Percentiles rank a stretch among this genome's conserved stretches.
Evolutionary conservation across 352 stramenopile genomes (phyloP).

Genomic region (Globisporangium iwayamae): DNA sequence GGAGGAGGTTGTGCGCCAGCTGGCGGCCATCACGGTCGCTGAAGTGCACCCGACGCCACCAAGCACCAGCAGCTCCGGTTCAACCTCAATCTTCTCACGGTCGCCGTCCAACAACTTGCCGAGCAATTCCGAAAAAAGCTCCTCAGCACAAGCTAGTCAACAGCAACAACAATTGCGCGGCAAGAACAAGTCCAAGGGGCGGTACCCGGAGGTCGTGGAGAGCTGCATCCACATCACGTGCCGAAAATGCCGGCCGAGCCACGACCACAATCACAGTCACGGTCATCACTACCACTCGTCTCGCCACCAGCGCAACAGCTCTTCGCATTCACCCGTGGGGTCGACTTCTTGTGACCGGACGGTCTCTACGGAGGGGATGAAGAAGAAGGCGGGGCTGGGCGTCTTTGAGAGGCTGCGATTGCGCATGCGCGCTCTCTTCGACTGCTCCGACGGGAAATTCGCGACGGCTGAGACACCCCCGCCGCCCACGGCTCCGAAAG

Average conservation of each 20-base stretch:
- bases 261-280: slow-evolving; percentile 14
- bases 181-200: slow-evolving; percentile 23
- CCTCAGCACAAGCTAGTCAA: not conserved
- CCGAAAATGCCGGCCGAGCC: slow-evolving; percentile 33
- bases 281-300: not conserved
- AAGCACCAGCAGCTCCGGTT: not conserved
- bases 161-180: slow-evolving; percentile 13
- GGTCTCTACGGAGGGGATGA: not conserved
- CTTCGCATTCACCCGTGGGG: not conserved
- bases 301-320: slow-evolving; percentile 1
- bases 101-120: not conserved
- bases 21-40: slow-evolving; percentile 27
- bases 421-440: slow-evolving; percentile 33
- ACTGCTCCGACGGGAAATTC: slow-evolving; percentile 10
- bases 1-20: slow-evolving; percentile 40
- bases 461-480: not conserved
- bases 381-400: slow-evolving; percentile 15
- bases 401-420: slow-evolving; percentile 47
- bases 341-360: not conserved
- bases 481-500: not conserved
- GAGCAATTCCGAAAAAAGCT: slow-evolving; percentile 3
- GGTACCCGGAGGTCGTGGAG: slow-evolving; percentile 60
- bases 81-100: not conserved
- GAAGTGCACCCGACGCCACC: slow-evolving; percentile 28
- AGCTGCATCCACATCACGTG: slow-evolving; percentile 71